Evolutionary conservation across 192 early-diverging fungal species (phyloP), one percentile per base, ranked within the genome.

Genomic region (Linnemannia schmuckeri): DNA sequence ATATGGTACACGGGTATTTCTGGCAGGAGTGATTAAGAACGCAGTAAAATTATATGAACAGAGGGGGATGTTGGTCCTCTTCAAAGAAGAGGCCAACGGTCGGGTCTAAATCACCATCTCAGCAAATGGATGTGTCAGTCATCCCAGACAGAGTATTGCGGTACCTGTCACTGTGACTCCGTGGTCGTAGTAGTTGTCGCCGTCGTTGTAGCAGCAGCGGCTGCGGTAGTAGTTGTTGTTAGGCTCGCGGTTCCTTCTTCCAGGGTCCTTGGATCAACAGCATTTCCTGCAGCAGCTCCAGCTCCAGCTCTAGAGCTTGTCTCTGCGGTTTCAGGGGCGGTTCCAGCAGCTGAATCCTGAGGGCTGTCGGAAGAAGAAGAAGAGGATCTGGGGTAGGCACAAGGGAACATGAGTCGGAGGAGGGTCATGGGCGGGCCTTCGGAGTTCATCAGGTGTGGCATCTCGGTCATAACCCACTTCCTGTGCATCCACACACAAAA

Each of bases 401-500:
- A 66, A 33, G 85, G 85, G 30, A 81, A 75, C 85, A 87, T 87
- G 15, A 87, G 55, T 5, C 72, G 47, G 13, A 81, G n/a, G 6
- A 81, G 47, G 1, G 85, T 66, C n/a, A 78, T 44, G 6, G n/a
- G 79, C 15, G 79, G 79, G 0, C n/a, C 5, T 20, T 63, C 33
- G 0, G 76, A 33, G 0, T 40, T 35, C 0, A 78, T 17, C 52
- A 81, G 13, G 15, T 87, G 71, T 4, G 85, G 72, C 85, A 87
- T 87, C 68, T 87, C 85, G 41, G 70, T 35, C 12, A n/a, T 20
- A 12, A 78, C 79, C 85, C 85, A 87, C 12, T 71, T 80, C 9
- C 74, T 72, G 69, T 87, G 85, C 4, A 87, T 80, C 85, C 85
- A 87, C n/a, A 70, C 70, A 40, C 79, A 87, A 78, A 87, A 81